A percentile compares a stretch with the other conserved stretches of the same genome.
Evolutionary conservation across 148 eudicot species (phyloP).

Genomic region (Camellia lanceoleosa): DNA sequence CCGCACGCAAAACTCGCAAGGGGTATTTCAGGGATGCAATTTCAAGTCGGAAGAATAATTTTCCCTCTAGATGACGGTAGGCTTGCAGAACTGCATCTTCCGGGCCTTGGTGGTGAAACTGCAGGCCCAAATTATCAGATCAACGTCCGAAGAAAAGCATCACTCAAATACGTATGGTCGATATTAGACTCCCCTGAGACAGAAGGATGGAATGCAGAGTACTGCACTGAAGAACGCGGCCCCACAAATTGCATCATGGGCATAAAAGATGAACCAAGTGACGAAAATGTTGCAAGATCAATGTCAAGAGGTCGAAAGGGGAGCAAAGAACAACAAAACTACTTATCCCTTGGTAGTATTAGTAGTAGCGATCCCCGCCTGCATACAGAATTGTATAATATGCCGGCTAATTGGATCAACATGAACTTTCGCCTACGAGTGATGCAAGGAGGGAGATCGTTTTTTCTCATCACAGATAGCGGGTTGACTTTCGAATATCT

Average conservation of each 20-base stretch:
- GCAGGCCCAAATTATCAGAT: slow-evolving; percentile 46
- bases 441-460: slow-evolving; percentile 64
- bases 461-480: slow-evolving; percentile 49
- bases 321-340: slow-evolving; percentile 32
- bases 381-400: slow-evolving; percentile 20
- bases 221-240: slow-evolving; percentile 72
- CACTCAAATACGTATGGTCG: slow-evolving; percentile 63
- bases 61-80: slow-evolving; percentile 80
- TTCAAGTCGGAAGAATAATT: slow-evolving; percentile 56
- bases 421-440: slow-evolving; percentile 48
- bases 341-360: slow-evolving; percentile 36
- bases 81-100: slow-evolving; percentile 67
- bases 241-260: slow-evolving; percentile 72
- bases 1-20: slow-evolving; percentile 58
- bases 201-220: slow-evolving; percentile 94
- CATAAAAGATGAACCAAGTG: slow-evolving; percentile 48
- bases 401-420: slow-evolving; percentile 34
- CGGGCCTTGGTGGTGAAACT: slow-evolving; percentile 72
- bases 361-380: slow-evolving; percentile 10
- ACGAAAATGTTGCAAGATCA: slow-evolving; percentile 28
- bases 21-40: slow-evolving; percentile 55
- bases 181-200: slow-evolving; percentile 70
- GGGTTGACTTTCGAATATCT: slow-evolving; percentile 62
- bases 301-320: slow-evolving; percentile 49
- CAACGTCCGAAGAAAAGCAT: slow-evolving; percentile 41